Evolutionary conservation across 2,329 filamentous ascomycete genomes (phyloP), one percentile per base, ranked within the genome.

Genomic region (Ramichloridium luteum): DNA sequence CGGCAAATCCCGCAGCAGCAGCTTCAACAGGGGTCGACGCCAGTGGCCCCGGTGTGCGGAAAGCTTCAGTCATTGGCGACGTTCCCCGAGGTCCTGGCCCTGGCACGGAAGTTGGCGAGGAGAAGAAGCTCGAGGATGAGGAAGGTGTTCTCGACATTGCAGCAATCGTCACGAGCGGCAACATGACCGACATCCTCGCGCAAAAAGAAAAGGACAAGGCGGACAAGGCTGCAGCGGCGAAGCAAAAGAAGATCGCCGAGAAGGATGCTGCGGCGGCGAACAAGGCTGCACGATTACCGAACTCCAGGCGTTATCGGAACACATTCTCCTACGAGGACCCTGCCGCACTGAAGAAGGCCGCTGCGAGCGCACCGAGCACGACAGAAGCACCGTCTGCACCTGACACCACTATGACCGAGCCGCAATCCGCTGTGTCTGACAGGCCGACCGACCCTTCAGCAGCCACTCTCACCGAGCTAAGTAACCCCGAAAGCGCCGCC

Each of bases 81-180:
- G 56, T 56, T 12, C 68, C 69, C 11, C 55, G 66, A 30, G 67
- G 66, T 3, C 68, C 70, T 9, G 72, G 70, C 3, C 56, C 59
- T 4, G 65, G 65, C 12, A 72, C 68, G 1, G 65, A 72, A 37
- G 65, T 67, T 3, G 69, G 66, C 10, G 68, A 70, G 30, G 56
- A 57, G 30, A 59, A 57, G 27, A 60, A 58, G 3, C 58, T 63
- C 3, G 59, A 71, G 5, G 70, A 75, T 5, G 68, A 73, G 2
- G 81, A 88, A 36, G 82, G 82, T 14, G 80, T 86, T 6, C 63
- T 90, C 3, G 80, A 90, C 45, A 80, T 90, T 28, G 83, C 82
- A n/a, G 79, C 71, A 43, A 86, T 90, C 42, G 81, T 90, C 20
- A 80, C 80, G 1, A 80, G 75, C 45, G 82, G 82, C 17, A 55